A percentile compares a stretch with the other conserved stretches of the same genome.
These are phyloP conservation scores for Tetrapisispora fleetii DNA, from an alignment of 805 yeast genomes.

Conservation along the genomic window DNA sequence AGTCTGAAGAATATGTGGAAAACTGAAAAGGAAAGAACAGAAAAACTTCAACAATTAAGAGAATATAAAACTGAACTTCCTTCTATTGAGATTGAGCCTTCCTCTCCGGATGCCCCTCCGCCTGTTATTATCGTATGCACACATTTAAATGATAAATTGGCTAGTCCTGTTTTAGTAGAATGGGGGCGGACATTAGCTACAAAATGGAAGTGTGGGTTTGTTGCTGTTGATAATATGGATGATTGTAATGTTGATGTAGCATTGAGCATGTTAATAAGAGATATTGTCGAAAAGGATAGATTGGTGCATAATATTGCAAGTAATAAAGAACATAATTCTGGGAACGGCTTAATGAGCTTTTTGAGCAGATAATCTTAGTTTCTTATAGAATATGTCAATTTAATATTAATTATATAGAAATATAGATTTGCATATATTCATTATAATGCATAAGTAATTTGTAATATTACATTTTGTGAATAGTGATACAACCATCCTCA, in stretches of 20 bases:
- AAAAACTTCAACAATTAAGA: slow-evolving; percentile 25
- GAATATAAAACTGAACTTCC: slow-evolving; percentile 25
- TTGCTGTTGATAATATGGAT: slow-evolving; percentile 46
- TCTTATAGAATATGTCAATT: not conserved
- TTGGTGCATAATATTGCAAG: slow-evolving; percentile 3
- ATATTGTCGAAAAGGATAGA: slow-evolving; percentile 41
- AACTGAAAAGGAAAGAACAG: slow-evolving; percentile 26
- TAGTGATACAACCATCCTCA: slow-evolving; percentile 23
- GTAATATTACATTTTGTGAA: slow-evolving; percentile 5
- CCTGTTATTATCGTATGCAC: slow-evolving; percentile 64
- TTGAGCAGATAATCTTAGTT: not conserved
- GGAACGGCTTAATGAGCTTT: slow-evolving; percentile 2
- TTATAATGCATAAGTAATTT: not conserved
- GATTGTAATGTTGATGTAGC: slow-evolving; percentile 47
- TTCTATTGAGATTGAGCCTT: slow-evolving; percentile 28
- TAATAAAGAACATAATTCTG: not conserved
- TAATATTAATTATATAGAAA: not conserved
- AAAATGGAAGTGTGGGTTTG: slow-evolving; percentile 57
- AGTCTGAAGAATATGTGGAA: slow-evolving; percentile 53
- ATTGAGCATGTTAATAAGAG: slow-evolving; percentile 48
- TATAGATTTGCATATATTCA: not conserved
- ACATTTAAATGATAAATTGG: slow-evolving; percentile 44
- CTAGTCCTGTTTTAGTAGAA: slow-evolving; percentile 50
- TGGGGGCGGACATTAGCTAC: slow-evolving; percentile 49
- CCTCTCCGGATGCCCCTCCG: slow-evolving; percentile 40